Percentiles rank a stretch among this genome's conserved stretches.
Conservation (phyloP, 352 stramenopile genomes). For the Pythium periplocum region DNA sequence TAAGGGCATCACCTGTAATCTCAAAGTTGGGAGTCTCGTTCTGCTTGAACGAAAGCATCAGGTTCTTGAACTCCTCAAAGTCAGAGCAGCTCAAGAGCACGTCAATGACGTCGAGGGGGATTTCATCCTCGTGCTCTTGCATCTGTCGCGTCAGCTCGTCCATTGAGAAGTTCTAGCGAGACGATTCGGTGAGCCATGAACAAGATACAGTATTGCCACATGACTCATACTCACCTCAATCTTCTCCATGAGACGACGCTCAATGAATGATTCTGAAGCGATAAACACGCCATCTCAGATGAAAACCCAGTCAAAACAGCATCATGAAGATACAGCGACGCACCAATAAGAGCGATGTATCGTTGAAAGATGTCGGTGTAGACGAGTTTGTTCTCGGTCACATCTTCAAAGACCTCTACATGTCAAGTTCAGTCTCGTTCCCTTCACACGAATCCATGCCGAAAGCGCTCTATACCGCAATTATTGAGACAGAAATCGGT, state of each 20-base stretch:
- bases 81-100: slow-evolving; percentile 75
- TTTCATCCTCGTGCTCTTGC: slow-evolving; percentile 83
- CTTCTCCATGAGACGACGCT: slow-evolving; percentile 52
- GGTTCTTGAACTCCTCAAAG: slow-evolving; percentile 86
- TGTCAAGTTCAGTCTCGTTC: too few species aligned
- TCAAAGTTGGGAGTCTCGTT: slow-evolving; percentile 76
- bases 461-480: slow-evolving; percentile 38
- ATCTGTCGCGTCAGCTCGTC: slow-evolving; percentile 74
- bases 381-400: slow-evolving; percentile 80
- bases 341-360: slow-evolving; percentile 77
- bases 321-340: neutral
- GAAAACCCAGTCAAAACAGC: too few species aligned
- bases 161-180: slow-evolving; percentile 73
- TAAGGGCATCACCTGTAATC: slow-evolving; percentile 61
- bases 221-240: slow-evolving; percentile 38
- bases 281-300: neutral
- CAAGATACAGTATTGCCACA: neutral
- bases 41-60: slow-evolving; percentile 86
- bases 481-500: slow-evolving; percentile 74
- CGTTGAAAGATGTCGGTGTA: slow-evolving; percentile 79
- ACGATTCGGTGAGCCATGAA: neutral
- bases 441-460: neutral
- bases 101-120: slow-evolving; percentile 73
- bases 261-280: slow-evolving; percentile 56
- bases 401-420: slow-evolving; percentile 78